A percentile compares a stretch with the other conserved stretches of the same genome.
Evolutionary conservation across 192 early-diverging fungal genomes (phyloP).

Genomic region (Neocallimastix lanati): DNA sequence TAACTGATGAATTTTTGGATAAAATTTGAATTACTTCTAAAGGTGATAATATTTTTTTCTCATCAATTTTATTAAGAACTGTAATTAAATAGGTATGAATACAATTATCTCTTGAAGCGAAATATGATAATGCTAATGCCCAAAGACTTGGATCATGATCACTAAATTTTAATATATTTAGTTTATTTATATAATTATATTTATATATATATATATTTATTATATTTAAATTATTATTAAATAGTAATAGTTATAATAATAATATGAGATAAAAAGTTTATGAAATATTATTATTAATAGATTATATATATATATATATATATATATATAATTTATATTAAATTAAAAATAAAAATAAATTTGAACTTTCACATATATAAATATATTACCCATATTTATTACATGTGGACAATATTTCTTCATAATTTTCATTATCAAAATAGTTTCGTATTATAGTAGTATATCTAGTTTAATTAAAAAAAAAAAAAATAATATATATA

Average conservation of each 20-base stretch:
- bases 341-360: too few species aligned
- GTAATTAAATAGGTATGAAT: conserved; percentile 41
- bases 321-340: conserved; percentile 44
- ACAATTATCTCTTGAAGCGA: conserved; percentile 38
- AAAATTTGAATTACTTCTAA: conserved; percentile 80
- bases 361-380: too few species aligned
- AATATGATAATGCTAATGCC: conserved; percentile 21
- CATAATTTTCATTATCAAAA: conserved; percentile 17
- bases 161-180: conserved; percentile 11
- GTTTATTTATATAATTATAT: too few species aligned
- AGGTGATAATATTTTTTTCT: conserved; percentile 65
- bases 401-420: conserved; percentile 16
- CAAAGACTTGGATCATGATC: conserved; percentile 20
- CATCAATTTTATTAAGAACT: conserved; percentile 70
- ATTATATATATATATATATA: conserved; percentile 40
- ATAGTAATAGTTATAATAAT: too few species aligned
- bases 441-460: conserved; percentile 22
- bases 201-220: too few species aligned
- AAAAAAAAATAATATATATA: not conserved
- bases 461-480: conserved; percentile 8
- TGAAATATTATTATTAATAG: too few species aligned
- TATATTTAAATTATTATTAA: too few species aligned
- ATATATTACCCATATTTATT: conserved; percentile 28
- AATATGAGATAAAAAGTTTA: too few species aligned
- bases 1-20: conserved; percentile 56